Base-by-base conservation (phyloP, 192 early-diverging fungal species). In the Coemansia sp. region DNA sequence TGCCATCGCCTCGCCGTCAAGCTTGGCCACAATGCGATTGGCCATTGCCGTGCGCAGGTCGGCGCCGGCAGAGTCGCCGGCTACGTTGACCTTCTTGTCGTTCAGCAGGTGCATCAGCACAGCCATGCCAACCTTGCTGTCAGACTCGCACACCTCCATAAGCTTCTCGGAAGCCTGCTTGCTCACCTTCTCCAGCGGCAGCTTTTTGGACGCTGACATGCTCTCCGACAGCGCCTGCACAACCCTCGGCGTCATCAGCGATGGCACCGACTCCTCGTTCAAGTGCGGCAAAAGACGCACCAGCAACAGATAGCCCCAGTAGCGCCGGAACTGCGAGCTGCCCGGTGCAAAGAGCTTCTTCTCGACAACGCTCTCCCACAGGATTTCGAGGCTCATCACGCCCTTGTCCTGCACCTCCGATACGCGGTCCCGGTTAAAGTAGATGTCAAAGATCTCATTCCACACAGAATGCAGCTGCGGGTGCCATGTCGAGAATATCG, bases 201-300 rank as follows among this genome's bases (percentile, higher is more conserved):
- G 54, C 35, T 84, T 86, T 33, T 85, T 78, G 25, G 85, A 76
- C 39, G 78, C 79, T n/a, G 83, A 78, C 25, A 93, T 72, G 71
- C 90, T 89, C 68, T 94, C 92, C 27, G 93, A 89, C 50, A 98
- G 79, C 19, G 80, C 82, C 15, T 88, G 85, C 78, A 96, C 84
- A 38, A 96, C 83, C 64, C 91, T 87, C 18, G 80, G 82, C 38
- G 93, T 88, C 64, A 74, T 74, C 35, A 67, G 33, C 28, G 63
- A 33, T 3, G 74, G 61, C 40, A 72, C 57, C 9, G 49, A 67
- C 10, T 64, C 74, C 37, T 77, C 52, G 50, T 53, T 64, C 35
- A 67, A 60, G 24, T 47, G 37, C 32, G 60, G 49, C 57, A 74
- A 38, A 20, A 67, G 50, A 22, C 71, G 80, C 47, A 87, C 82